Evolutionary conservation across 108 stramenopile species (phyloP), one percentile per base, ranked within the genome.

Genomic region (Aurantiochytrium sp.): DNA sequence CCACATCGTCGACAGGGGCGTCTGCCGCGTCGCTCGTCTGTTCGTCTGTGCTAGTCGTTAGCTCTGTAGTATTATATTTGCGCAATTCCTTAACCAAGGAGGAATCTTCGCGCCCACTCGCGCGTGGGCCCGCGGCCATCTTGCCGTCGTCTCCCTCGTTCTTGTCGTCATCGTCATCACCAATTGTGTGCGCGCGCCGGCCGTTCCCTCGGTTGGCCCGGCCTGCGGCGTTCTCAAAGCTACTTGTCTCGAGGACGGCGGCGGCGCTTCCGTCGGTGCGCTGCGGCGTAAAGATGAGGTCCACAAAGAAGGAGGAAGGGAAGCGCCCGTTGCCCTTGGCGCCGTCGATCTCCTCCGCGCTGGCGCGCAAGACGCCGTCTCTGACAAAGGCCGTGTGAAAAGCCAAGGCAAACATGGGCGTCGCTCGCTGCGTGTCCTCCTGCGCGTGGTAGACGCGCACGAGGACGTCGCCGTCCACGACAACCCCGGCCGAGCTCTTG

Each of bases 401-500:
- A 5, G 73, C 73, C 17, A 81, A 48, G 73, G 73, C 73, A 81
- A 81, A 81, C 73, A 81, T 81, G n/a, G 73, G 73, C 6, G n/a
- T 27, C 17, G 73, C 6, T 12, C 42, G 42, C 39, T 81, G 39
- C 30, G 39, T 41, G 10, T 81, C 36, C 45, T 48, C 42, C 6
- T 81, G 1, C 21, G n/a, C 39, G 30, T 81, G 39, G 2, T 81
- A 81, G 27, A 41, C 39, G n/a, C 73, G 73, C 36, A 81, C 45
- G 30, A 81, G 73, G 45, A 81, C 73, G 45, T 81, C 73, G 39
- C 73, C 73, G 15, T 17, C 15, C 21, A 81, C 42, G 32, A n/a
- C 45, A 27, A 81, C 73, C 10, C 73, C 73, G 17, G 73, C 42
- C 10, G 39, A 19, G 19, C 15, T 17, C 50, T 19, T 81, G 2